These are phyloP conservation scores for Ceratocystis smalleyi DNA, from an alignment of 2,329 filamentous ascomycete species.

Conservation along the genomic window DNA sequence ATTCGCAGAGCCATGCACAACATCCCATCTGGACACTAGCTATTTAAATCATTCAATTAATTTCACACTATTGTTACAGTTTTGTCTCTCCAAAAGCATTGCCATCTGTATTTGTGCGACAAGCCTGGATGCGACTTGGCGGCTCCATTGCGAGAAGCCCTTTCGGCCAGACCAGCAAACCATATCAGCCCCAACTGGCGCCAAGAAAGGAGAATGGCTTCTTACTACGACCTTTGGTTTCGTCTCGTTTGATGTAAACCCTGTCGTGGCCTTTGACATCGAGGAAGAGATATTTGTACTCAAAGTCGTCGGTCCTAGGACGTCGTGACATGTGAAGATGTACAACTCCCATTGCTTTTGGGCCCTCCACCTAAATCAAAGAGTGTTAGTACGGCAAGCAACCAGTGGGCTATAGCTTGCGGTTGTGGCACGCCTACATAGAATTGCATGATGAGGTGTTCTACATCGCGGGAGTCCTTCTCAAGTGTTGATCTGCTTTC, in stretches of 20 bases:
- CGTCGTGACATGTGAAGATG: conserved; percentile 62
- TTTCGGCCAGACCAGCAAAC: too few species aligned
- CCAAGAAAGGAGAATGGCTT: conserved; percentile 44
- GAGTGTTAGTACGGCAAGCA: conserved; percentile 14
- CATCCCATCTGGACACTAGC: not conserved
- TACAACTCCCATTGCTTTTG: conserved; percentile 56
- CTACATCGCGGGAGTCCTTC: conserved; percentile 15
- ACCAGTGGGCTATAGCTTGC: too few species aligned
- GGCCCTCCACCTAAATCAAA: conserved; percentile 52
- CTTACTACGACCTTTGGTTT: conserved; percentile 20
- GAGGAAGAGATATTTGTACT: conserved; percentile 66
- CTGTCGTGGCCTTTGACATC: conserved; percentile 58
- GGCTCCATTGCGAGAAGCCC: not conserved
- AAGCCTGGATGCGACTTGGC: too few species aligned
- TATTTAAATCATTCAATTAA: not conserved
- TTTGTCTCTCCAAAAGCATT: not conserved
- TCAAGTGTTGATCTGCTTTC: conserved; percentile 15
- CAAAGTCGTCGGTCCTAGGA: conserved; percentile 48
- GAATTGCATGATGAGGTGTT: conserved; percentile 76
- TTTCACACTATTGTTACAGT: conserved; percentile 6
- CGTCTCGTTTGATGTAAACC: conserved; percentile 50
- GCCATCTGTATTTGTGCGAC: not conserved
- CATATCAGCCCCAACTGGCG: conserved; percentile 37
- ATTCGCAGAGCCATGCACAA: not conserved
- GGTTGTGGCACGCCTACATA: conserved; percentile 37